These are phyloP conservation scores for Bacterosira constricta DNA, from an alignment of 108 stramenopile genomes.

Conservation along the genomic window DNA sequence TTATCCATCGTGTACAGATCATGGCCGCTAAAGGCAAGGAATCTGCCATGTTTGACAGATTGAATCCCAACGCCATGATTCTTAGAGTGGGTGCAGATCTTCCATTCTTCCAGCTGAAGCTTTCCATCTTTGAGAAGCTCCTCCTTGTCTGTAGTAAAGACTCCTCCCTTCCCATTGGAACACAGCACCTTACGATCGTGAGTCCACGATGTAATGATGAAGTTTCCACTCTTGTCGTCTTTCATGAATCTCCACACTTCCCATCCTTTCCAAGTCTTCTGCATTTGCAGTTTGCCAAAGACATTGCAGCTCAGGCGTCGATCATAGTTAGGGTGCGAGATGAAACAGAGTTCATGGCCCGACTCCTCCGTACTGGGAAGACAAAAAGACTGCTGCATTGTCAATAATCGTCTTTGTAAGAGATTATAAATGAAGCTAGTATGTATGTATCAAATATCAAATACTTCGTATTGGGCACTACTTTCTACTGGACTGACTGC, in stretches of 20 bases:
- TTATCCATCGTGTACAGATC: slow-evolving; percentile 23
- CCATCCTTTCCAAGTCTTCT: slow-evolving; percentile 27
- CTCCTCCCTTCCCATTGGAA: slow-evolving; percentile 6
- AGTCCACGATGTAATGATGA: slow-evolving; percentile 25
- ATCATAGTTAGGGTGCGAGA: slow-evolving; percentile 20
- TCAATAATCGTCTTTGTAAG: too few species aligned
- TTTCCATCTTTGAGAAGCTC: too few species aligned
- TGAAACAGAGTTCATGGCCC: slow-evolving; percentile 30
- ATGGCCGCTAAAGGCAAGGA: slow-evolving; percentile 24
- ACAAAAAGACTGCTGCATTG: slow-evolving; percentile 14
- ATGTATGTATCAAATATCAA: too few species aligned
- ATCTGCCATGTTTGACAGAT: slow-evolving; percentile 23
- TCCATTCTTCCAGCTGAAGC: slow-evolving; percentile 30
- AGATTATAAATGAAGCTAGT: too few species aligned
- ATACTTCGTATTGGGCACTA: too few species aligned
- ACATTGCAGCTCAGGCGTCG: slow-evolving; percentile 22
- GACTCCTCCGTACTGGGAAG: slow-evolving; percentile 10
- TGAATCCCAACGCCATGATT: slow-evolving; percentile 10
- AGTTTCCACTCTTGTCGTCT: not conserved
- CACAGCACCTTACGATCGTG: slow-evolving; percentile 22
- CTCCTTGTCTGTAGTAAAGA: slow-evolving; percentile 22
- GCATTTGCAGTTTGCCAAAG: not conserved
- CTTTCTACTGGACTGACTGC: too few species aligned
- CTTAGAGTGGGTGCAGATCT: not conserved
- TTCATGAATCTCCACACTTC: slow-evolving; percentile 34